Evolutionary conservation across 2,329 filamentous ascomycete species (phyloP).

Genomic region (Penicillium concentricum): DNA sequence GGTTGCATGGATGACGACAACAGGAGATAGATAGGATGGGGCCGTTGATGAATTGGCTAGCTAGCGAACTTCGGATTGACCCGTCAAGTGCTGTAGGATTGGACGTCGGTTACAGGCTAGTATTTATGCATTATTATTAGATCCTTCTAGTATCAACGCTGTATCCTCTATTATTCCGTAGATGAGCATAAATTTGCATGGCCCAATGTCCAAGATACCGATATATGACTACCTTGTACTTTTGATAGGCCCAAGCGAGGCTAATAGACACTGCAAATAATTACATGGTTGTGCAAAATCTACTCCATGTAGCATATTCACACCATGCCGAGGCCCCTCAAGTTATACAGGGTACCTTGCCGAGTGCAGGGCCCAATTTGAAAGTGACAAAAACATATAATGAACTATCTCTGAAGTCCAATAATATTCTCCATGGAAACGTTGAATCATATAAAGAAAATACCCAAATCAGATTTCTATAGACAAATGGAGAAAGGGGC

Average conservation of each 20-base stretch:
- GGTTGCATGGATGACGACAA: conserved; percentile 18
- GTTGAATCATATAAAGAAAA: neutral
- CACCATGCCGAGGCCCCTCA: neutral
- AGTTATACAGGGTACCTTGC: neutral
- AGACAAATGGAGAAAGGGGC: conserved; percentile 14
- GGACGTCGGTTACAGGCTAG: neutral
- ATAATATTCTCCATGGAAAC: neutral
- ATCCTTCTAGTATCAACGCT: neutral
- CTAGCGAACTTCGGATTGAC: neutral
- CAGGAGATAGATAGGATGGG: conserved; percentile 13
- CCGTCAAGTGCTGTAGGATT: neutral
- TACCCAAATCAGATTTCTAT: neutral
- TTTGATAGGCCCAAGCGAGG: neutral
- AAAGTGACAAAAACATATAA: neutral
- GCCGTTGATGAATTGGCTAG: conserved; percentile 5
- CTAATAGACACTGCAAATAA: neutral
- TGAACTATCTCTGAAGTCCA: neutral
- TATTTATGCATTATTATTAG: conserved; percentile 6
- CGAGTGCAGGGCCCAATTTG: neutral
- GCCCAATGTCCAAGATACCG: neutral
- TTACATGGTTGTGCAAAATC: neutral
- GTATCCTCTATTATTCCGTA: neutral
- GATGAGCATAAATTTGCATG: conserved; percentile 1
- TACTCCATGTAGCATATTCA: neutral
- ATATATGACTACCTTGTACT: neutral